Evolutionary conservation across 2,329 filamentous ascomycete genomes (phyloP), one percentile per base, ranked within the genome.

Genomic region (Microsporum canis): DNA sequence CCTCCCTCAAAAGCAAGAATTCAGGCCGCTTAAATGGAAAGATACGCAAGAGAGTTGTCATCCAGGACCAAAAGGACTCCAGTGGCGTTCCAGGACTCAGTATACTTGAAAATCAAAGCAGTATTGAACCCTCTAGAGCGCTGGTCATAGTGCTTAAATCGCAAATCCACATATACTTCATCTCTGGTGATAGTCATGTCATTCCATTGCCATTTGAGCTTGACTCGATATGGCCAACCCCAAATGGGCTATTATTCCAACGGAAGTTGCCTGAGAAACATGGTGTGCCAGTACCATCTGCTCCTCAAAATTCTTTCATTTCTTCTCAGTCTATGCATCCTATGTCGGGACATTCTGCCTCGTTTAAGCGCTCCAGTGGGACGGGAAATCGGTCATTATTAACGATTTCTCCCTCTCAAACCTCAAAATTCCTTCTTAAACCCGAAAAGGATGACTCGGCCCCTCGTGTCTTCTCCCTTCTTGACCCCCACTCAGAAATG

Each of bases 161-260:
- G 0, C 92, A 97, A 71, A 91, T 89, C 27, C 92, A 97, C 71
- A 84, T 99, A 65, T 95, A 91, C 78, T 96, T 95, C 71, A 82
- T 97, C 41, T 84, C 88, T 1, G 92, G 92, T 23, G 86, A 89
- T 38, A 94, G 84, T 70, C 89, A 99, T 80, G 84, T 96, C 62
- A 82, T 97, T 56, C 90, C 96, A 71, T 84, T 99, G 70, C 92
- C 92, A 1, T 99, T 99, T 70, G 91, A 97, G 75, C 88, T 96
- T 47, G 90, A 96, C 70, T 84, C 84, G 59, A 91, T 89, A 34
- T 89, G 91, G 72, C 85, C 92, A 39, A 88, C 89, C 10, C 88
- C 91, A 4, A 80, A 84, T 36, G 94, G 94, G 31, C 81, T 97
- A 57, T 82, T 99, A 23, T 84, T 99, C 61, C 92, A 97, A 73